Evolutionary conservation across 2,329 filamentous ascomycete genomes (phyloP).

Genomic region (Aspergillus piperis): DNA sequence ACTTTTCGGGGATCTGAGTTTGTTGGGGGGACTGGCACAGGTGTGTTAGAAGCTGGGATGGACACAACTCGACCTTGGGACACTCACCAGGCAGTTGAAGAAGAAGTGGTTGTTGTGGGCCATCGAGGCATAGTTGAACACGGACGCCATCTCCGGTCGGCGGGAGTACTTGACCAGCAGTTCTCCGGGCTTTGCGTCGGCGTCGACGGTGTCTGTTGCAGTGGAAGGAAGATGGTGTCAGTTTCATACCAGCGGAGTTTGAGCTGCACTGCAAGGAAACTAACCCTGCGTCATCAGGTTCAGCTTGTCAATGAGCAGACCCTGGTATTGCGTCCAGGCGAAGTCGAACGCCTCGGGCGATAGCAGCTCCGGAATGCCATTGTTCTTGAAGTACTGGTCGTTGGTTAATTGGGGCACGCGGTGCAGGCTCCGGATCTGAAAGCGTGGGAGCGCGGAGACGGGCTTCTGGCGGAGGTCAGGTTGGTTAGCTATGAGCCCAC

Average conservation of each 20-base stretch:
- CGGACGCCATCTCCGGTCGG: slow-evolving; percentile 71
- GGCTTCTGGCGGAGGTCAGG: slow-evolving; percentile 33
- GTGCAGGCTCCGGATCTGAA: slow-evolving; percentile 45
- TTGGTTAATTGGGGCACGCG: slow-evolving; percentile 52
- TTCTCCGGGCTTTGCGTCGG: slow-evolving; percentile 62
- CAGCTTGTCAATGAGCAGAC: slow-evolving; percentile 70
- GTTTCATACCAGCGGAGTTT: background rate
- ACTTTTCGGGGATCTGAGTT: slow-evolving; percentile 56
- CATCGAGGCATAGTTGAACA: slow-evolving; percentile 97
- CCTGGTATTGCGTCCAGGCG: slow-evolving; percentile 83
- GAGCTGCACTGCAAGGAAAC: slow-evolving; percentile 25
- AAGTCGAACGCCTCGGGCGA: slow-evolving; percentile 68
- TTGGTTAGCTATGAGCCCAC: slow-evolving; percentile 10
- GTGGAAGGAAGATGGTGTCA: background rate
- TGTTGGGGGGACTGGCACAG: slow-evolving; percentile 40
- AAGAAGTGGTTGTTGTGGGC: slow-evolving; percentile 79
- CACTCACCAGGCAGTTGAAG: slow-evolving; percentile 49
- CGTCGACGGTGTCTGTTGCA: slow-evolving; percentile 62
- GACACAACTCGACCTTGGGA: background rate
- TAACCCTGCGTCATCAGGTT: slow-evolving; percentile 73
- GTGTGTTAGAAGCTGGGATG: slow-evolving; percentile 7
- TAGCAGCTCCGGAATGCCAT: slow-evolving; percentile 71
- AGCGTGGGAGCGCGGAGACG: slow-evolving; percentile 38
- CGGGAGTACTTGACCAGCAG: slow-evolving; percentile 76
- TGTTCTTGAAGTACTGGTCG: slow-evolving; percentile 45